Conservation (phyloP, 2,329 filamentous ascomycete genomes). For the Colletotrichum lindemuthianum region DNA sequence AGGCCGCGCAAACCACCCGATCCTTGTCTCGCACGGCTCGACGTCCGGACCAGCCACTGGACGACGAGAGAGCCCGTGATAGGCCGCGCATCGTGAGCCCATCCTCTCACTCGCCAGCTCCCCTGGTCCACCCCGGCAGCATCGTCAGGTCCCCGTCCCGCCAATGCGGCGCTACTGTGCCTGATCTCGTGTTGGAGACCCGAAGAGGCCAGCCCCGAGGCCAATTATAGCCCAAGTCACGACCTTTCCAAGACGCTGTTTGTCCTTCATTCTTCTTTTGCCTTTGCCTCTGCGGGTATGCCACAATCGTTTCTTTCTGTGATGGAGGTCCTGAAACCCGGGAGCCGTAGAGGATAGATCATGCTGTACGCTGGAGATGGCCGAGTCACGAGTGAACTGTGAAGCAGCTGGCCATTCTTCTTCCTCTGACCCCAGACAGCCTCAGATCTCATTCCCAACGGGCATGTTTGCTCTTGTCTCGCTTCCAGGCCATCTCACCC, state of each 20-base stretch:
- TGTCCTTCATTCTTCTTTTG: not conserved
- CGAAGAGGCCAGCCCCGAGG: constrained; percentile 5
- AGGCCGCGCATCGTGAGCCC: constrained; percentile 10
- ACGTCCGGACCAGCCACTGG: constrained; percentile 17
- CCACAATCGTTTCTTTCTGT: not conserved
- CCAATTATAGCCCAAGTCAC: constrained; percentile 25
- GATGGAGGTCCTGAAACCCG: constrained; percentile 4
- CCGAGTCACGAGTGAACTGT: constrained; percentile 18
- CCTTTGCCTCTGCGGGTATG: not conserved
- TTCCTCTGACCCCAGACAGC: constrained; percentile 4
- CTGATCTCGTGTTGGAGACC: constrained; percentile 32
- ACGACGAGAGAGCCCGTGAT: constrained; percentile 6
- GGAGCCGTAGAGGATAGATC: not conserved
- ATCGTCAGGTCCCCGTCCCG: constrained; percentile 9
- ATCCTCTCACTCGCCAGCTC: not conserved
- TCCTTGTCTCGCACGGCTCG: constrained; percentile 14
- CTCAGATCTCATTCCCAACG: constrained; percentile 9
- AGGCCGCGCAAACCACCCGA: constrained; percentile 15
- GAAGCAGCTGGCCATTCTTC: constrained; percentile 25
- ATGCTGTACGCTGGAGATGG: not conserved
- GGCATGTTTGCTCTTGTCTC: not conserved
- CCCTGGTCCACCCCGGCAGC: not conserved
- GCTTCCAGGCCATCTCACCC: not conserved
- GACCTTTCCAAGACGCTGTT: not conserved
- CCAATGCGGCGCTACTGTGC: constrained; percentile 34